These are phyloP conservation scores for Dryas alaskensis DNA, from an alignment of 306 rosid genomes.

Conservation along the genomic window DNA sequence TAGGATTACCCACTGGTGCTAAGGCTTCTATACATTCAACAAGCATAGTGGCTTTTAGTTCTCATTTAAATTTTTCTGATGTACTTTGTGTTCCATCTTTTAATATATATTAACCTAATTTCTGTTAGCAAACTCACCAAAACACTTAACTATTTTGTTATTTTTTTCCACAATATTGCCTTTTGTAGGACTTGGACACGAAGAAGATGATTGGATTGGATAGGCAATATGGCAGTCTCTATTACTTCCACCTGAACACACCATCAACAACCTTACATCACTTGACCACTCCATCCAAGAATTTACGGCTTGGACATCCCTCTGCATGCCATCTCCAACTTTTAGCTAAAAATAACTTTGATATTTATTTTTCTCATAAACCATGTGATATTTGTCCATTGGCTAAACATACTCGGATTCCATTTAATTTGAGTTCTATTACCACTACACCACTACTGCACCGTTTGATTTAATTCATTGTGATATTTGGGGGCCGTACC, in stretches of 20 bases:
- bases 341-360: not conserved
- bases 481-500: slow-evolving; percentile 7
- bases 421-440: not conserved
- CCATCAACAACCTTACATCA: not conserved
- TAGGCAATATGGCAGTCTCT: not conserved
- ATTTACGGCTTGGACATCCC: not conserved
- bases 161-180: not conserved
- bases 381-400: not conserved
- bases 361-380: not conserved
- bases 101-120: not conserved
- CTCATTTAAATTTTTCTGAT: not conserved
- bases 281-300: not conserved
- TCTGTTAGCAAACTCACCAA: not conserved
- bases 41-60: not conserved
- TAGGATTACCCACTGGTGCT: not conserved
- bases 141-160: not conserved
- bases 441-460: not conserved
- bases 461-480: slow-evolving; percentile 16
- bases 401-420: not conserved
- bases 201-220: not conserved
- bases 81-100: not conserved
- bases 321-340: not conserved
- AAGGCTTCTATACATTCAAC: not conserved
- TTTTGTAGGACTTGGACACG: not conserved
- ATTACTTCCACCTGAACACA: not conserved